Evolutionary conservation across 108 stramenopile species (phyloP).

Genomic region (Asterionellopsis glacialis): DNA sequence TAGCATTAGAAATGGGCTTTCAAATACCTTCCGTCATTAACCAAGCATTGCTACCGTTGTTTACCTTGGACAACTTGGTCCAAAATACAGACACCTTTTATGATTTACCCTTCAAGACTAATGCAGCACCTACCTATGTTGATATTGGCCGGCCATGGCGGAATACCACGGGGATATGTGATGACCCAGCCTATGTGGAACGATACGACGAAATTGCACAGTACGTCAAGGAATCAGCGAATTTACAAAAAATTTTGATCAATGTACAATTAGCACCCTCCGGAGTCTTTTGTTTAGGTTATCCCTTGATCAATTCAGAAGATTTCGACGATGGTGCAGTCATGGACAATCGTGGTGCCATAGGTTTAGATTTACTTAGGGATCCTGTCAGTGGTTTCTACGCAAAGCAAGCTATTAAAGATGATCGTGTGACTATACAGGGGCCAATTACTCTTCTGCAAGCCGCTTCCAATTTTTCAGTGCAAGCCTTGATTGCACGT

Average conservation of each 20-base stretch:
- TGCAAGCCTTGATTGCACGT: slow-evolving; percentile 39
- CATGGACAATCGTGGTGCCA: slow-evolving; percentile 22
- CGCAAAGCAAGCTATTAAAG: too few relatives aligned
- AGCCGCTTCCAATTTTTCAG: too few relatives aligned
- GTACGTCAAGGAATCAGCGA: slow-evolving; percentile 18
- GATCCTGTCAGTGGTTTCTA: slow-evolving; percentile 15
- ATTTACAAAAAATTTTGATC: slow-evolving; percentile 27
- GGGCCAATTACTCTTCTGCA: too few relatives aligned
- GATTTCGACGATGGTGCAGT: slow-evolving; percentile 26
- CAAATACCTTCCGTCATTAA: slow-evolving; percentile 25
- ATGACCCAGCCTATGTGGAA: slow-evolving; percentile 8
- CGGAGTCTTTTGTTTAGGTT: slow-evolving; percentile 24
- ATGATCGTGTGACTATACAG: too few relatives aligned
- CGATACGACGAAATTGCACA: slow-evolving; percentile 23
- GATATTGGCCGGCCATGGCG: slow-evolving; percentile 8
- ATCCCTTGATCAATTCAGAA: slow-evolving; percentile 41
- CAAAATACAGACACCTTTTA: slow-evolving; percentile 18
- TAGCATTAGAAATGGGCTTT: slow-evolving; percentile 19
- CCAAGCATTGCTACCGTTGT: slow-evolving; percentile 28
- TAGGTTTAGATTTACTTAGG: slow-evolving; percentile 21
- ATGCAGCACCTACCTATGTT: slow-evolving; percentile 12
- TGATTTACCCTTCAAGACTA: slow-evolving; percentile 10
- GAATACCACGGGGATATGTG: slow-evolving; percentile 26
- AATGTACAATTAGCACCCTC: slow-evolving; percentile 35
- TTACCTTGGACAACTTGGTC: slow-evolving; percentile 30